phyloP scores from a whole-genome alignment of 1,139 yeast species.

The Hyphopichia pseudoburtonii region DNA sequence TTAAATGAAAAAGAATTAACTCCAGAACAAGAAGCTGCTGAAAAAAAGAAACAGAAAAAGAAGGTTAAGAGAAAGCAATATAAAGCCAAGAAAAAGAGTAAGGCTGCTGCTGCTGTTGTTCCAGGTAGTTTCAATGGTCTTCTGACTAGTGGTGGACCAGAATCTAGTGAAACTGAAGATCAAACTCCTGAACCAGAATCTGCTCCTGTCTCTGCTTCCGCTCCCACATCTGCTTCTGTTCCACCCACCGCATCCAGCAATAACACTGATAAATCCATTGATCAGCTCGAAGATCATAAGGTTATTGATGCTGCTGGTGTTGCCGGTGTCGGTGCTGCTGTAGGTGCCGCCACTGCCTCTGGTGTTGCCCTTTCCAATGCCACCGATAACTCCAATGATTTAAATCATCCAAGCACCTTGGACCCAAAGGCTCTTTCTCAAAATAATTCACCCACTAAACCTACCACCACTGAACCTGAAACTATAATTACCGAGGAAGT shows the following conservation, averaged over 20 bases:
- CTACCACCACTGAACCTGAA: not conserved
- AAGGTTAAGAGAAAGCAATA: slow-evolving; percentile 49
- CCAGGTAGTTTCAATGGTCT: slow-evolving; percentile 16
- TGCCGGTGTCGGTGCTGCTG: slow-evolving; percentile 10
- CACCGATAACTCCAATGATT: not conserved
- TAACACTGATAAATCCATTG: slow-evolving; percentile 36
- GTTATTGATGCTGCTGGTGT: slow-evolving; percentile 11
- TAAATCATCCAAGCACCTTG: slow-evolving; percentile 2
- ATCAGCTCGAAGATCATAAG: not conserved
- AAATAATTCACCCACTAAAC: slow-evolving; percentile 3
- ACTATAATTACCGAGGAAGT: not conserved
- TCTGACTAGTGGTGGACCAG: slow-evolving; percentile 10
- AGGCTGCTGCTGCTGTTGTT: slow-evolving; percentile 43
- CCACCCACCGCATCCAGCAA: slow-evolving; percentile 43
- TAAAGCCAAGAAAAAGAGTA: slow-evolving; percentile 45
- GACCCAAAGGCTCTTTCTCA: slow-evolving; percentile 2
- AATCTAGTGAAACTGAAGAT: slow-evolving; percentile 13
- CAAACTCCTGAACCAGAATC: slow-evolving; percentile 21
- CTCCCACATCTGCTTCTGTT: slow-evolving; percentile 20
- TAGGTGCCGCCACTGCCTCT: slow-evolving; percentile 22
- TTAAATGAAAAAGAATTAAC: slow-evolving; percentile 39
- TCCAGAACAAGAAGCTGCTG: slow-evolving; percentile 45
- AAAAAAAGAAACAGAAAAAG: slow-evolving; percentile 47
- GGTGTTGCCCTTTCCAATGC: slow-evolving; percentile 49
- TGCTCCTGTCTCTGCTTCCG: slow-evolving; percentile 9